Percentiles rank a stretch among this genome's conserved stretches.
Evolutionary conservation across 768 basidiomycete species (phyloP).

Genomic region (Lactarius deliciosus): DNA sequence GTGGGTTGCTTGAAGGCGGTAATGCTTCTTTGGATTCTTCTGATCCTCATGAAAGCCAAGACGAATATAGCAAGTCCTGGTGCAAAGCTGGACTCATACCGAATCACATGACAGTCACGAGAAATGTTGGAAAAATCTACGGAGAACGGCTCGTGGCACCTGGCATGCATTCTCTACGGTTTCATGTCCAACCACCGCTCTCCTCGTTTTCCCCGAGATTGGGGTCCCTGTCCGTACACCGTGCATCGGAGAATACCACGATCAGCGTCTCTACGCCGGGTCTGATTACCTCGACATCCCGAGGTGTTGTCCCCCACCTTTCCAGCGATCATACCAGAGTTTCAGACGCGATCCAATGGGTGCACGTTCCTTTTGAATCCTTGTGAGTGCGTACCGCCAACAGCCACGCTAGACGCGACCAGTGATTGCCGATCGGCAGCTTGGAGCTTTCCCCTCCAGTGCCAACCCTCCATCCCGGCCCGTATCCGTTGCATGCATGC

Average conservation of each 20-base stretch:
- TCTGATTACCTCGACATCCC: constrained; percentile 60
- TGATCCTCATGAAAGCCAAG: not conserved
- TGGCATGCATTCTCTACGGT: constrained; percentile 14
- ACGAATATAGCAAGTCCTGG: not conserved
- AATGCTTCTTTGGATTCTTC: not conserved
- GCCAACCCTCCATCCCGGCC: constrained; percentile 55
- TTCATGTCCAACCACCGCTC: constrained; percentile 11
- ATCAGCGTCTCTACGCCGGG: constrained; percentile 59
- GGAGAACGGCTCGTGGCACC: not conserved
- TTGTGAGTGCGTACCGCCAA: constrained; percentile 53
- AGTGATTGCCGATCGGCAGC: constrained; percentile 37
- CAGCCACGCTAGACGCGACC: not conserved
- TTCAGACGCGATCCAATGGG: constrained; percentile 55
- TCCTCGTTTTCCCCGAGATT: constrained; percentile 26
- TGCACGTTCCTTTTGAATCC: constrained; percentile 74
- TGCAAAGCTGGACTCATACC: not conserved
- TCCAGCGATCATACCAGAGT: constrained; percentile 56
- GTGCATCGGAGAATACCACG: not conserved
- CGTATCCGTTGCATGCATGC: constrained; percentile 60
- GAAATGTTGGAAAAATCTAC: not conserved
- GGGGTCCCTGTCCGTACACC: constrained; percentile 16
- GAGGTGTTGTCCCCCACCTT: constrained; percentile 74
- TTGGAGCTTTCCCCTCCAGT: constrained; percentile 67
- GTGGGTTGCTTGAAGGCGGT: too few species aligned
- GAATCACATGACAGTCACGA: not conserved